Base-by-base conservation (phyloP, 208 protist species). In the Lotmaria passim region DNA sequence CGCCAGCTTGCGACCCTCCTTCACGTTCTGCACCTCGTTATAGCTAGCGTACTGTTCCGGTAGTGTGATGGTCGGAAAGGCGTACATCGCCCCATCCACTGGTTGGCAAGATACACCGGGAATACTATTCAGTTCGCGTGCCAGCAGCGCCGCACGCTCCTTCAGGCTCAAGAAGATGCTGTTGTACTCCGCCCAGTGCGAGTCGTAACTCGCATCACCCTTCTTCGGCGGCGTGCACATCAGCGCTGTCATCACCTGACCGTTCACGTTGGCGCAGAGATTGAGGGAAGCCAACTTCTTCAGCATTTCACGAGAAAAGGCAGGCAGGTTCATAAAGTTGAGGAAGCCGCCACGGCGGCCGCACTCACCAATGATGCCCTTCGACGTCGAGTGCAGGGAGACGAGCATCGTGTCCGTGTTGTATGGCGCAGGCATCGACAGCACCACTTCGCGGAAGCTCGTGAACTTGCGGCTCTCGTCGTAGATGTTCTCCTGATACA, bases 401-500 rank as follows among this genome's bases (percentile, higher is more conserved):
- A 89, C 60, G 2, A 93, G 74, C 78, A 86, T 75, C 50, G 84
- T 88, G 38, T 85, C 69, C 12, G 57, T 68, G 86, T 73, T 78
- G 75, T 93, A 90, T 65, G 86, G 81, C 61, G 31, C 85, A n/a
- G 79, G 79, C 73, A 94, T 83, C 39, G 63, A 57, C 23, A 83
- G 76, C 65, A 91, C 81, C 19, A 93, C 86, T 59, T 82, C 69
- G 14, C 88, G 88, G 81, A 92, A 93, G 52, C 98, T 99, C 39
- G 98, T 51, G 41, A 99, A 90, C 69, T 96, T 73, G 61, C 95
- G 95, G 28, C 76, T 82, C 31, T 77, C 47, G 33, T 52, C 73
- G 79, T 99, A 99, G 38, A 99, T 90, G 78, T 99, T 99, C 47
- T 96, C 94, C 91, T 99, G 98, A 85, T 99, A 99, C 21, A 99